Conservation (phyloP, 2,329 filamentous ascomycete genomes). For the Fusarium concolor region DNA sequence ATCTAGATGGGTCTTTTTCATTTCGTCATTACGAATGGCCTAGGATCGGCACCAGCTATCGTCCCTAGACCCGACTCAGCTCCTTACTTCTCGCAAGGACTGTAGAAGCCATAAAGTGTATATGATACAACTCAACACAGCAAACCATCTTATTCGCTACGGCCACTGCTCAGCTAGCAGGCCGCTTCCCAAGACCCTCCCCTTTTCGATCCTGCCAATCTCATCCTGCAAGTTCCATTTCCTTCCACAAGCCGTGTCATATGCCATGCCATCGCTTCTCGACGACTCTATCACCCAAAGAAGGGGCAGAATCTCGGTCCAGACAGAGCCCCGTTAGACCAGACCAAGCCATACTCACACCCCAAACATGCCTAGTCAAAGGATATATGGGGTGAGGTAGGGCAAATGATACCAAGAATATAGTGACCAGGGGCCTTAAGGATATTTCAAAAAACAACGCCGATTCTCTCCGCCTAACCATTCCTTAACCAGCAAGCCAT, state of each 20-base stretch:
- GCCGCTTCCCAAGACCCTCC: background rate
- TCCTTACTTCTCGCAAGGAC: constrained; percentile 23
- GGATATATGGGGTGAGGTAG: background rate
- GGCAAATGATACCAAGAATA: constrained; percentile 29
- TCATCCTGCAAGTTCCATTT: constrained; percentile 20
- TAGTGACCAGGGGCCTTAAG: constrained; percentile 27
- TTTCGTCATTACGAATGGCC: constrained; percentile 34
- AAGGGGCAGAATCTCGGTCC: constrained; percentile 30
- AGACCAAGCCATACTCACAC: constrained; percentile 23
- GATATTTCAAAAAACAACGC: constrained; percentile 44
- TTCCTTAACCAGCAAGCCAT: constrained; percentile 33
- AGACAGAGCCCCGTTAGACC: constrained; percentile 41
- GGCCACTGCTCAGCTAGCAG: constrained; percentile 27
- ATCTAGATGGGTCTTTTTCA: constrained; percentile 22
- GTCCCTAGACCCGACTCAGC: constrained; percentile 4
- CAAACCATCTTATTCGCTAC: constrained; percentile 8
- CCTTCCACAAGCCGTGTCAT: constrained; percentile 7
- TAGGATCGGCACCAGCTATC: constrained; percentile 20
- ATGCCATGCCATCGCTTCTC: constrained; percentile 34
- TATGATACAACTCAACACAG: constrained; percentile 36
- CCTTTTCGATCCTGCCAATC: constrained; percentile 42
- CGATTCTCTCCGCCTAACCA: constrained; percentile 34
- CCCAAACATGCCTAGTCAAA: constrained; percentile 8
- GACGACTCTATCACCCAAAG: constrained; percentile 39
- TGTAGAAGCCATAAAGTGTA: constrained; percentile 39